Evolutionary conservation across 768 basidiomycete genomes (phyloP).

Genomic region (Lyophyllum decastes): DNA sequence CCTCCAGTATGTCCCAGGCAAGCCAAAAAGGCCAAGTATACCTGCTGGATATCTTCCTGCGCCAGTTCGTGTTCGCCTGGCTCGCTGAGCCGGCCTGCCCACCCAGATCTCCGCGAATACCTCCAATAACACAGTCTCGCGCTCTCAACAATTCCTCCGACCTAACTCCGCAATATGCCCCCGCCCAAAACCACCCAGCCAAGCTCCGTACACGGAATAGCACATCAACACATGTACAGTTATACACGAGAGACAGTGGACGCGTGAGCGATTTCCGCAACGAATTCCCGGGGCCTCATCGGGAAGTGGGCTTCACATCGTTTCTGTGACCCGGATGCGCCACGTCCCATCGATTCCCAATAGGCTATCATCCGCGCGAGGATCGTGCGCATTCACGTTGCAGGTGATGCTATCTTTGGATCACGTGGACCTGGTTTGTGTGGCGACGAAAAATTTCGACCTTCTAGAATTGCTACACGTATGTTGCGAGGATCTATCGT

Average conservation of each 20-base stretch:
- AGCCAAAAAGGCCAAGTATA: neutral
- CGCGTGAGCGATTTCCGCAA: neutral
- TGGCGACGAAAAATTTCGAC: neutral
- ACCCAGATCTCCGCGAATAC: neutral
- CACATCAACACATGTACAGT: neutral
- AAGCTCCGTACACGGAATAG: neutral
- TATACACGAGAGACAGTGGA: neutral
- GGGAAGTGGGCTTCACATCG: neutral
- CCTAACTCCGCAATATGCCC: constrained; percentile 4
- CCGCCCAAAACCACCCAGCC: neutral
- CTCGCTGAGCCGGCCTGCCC: neutral
- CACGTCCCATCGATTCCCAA: neutral
- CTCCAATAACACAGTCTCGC: neutral
- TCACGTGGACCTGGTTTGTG: neutral
- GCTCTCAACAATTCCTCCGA: constrained; percentile 4
- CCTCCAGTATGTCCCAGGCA: neutral
- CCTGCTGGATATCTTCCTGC: neutral
- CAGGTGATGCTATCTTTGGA: neutral
- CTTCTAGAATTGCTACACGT: neutral
- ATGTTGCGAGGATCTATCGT: neutral
- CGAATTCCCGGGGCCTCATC: constrained; percentile 4
- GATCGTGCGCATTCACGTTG: neutral
- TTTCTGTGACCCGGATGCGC: neutral
- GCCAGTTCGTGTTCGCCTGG: neutral
- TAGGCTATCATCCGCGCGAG: neutral